A percentile compares a stretch with the other conserved stretches of the same genome.
Evolutionary conservation across 1,284 basidiomycete species (phyloP).

Genomic region (Cutaneotrichosporon sp.): DNA sequence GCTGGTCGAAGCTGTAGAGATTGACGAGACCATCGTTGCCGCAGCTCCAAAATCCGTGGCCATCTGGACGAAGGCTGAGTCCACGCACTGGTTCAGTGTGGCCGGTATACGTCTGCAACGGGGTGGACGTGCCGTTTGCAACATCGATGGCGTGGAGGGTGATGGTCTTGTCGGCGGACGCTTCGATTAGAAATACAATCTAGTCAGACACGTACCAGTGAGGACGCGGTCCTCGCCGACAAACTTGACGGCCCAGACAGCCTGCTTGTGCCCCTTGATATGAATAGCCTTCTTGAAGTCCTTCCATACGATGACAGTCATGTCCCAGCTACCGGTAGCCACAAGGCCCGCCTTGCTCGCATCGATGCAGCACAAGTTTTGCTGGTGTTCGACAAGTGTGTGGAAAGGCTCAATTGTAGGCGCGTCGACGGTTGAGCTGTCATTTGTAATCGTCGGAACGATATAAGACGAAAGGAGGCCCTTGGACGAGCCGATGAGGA

Average conservation of each 20-base stretch:
- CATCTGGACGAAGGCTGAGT: conserved; percentile 69
- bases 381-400: conserved; percentile 79
- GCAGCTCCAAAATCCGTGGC: conserved; percentile 83
- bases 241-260: conserved; percentile 89
- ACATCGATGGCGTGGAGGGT: conserved; percentile 72
- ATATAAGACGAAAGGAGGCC: conserved; percentile 72
- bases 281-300: conserved; percentile 68
- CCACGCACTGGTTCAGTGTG: conserved; percentile 89
- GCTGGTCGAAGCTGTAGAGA: conserved; percentile 75
- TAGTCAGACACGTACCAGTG: conserved; percentile 59
- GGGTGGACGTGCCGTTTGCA: conserved; percentile 50
- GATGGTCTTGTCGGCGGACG: conserved; percentile 92
- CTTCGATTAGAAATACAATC: conserved; percentile 48
- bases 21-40: conserved; percentile 91
- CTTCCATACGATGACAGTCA: conserved; percentile 93
- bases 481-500: conserved; percentile 79
- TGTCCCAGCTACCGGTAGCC: conserved; percentile 97
- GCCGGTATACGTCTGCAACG: conserved; percentile 68
- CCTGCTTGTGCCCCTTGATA: conserved; percentile 79
- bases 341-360: conserved; percentile 64
- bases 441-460: conserved; percentile 26
- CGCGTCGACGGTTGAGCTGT: conserved; percentile 52
- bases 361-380: conserved; percentile 85
- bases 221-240: conserved; percentile 73
- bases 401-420: conserved; percentile 65